These are phyloP conservation scores for Leptodontidium sp. DNA, from an alignment of 2,329 filamentous ascomycete genomes.

Conservation along the genomic window DNA sequence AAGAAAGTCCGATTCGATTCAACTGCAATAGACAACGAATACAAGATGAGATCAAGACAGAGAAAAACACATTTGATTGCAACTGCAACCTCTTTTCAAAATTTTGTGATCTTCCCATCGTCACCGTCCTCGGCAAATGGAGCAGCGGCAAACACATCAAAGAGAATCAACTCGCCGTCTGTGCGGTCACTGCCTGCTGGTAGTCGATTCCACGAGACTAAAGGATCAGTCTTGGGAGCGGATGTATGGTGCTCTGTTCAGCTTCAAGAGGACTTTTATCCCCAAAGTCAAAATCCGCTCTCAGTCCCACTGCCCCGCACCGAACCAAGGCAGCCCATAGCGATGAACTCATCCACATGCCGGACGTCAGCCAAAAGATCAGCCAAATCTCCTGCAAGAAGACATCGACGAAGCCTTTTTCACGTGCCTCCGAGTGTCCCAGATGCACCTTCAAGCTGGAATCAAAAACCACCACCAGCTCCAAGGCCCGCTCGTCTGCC, in stretches of 20 bases:
- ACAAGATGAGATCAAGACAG: conserved; percentile 9
- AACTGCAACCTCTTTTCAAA: not conserved
- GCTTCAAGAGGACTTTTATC: not conserved
- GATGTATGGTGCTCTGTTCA: not conserved
- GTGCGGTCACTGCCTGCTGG: not conserved
- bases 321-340: no score
- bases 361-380: not conserved
- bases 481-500: conserved; percentile 38
- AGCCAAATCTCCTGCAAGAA: conserved; percentile 2
- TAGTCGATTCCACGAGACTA: not conserved
- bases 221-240: not conserved
- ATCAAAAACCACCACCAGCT: conserved; percentile 36
- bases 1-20: conserved; percentile 39
- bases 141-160: not conserved
- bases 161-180: not conserved
- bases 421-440: conserved; percentile 27
- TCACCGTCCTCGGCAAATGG: not conserved
- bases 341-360: not conserved
- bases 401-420: not conserved
- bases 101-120: not conserved
- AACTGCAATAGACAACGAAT: conserved; percentile 32
- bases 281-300: not conserved
- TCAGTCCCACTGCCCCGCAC: not conserved
- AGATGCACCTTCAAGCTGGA: conserved; percentile 22
- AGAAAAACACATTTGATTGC: not conserved